Evolutionary conservation across 345 rosid genomes (phyloP).

Genomic region (Rhizophora apiculata): DNA sequence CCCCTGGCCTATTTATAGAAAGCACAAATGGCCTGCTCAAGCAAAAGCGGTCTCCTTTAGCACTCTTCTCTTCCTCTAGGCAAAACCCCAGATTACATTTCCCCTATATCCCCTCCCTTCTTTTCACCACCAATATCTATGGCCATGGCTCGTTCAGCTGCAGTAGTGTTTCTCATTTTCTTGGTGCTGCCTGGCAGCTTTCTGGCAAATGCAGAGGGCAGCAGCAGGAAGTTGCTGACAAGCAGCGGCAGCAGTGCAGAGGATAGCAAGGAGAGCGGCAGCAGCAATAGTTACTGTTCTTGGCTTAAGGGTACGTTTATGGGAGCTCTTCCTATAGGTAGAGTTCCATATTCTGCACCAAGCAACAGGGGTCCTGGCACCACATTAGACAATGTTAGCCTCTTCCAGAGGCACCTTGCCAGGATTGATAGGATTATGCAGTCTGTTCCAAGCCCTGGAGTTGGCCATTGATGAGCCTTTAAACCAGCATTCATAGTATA

Average conservation of each 20-base stretch:
- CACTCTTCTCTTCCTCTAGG: background rate
- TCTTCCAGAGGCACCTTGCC: conserved; percentile 55
- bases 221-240: conserved; percentile 43
- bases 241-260: background rate
- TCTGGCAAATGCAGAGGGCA: conserved; percentile 19
- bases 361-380: conserved; percentile 62
- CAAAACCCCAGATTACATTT: conserved; percentile 17
- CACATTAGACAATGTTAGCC: conserved; percentile 40
- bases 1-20: background rate
- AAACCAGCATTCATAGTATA: background rate
- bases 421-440: conserved; percentile 54
- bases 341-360: conserved; percentile 54
- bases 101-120: background rate
- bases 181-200: conserved; percentile 29
- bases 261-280: conserved; percentile 7
- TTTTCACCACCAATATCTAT: background rate
- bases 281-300: conserved; percentile 5
- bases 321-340: conserved; percentile 61
- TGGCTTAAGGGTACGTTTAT: conserved; percentile 37
- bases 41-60: background rate
- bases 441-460: conserved; percentile 89
- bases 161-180: conserved; percentile 28
- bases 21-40: background rate
- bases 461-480: conserved; percentile 42
- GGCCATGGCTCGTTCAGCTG: conserved; percentile 45